These are phyloP conservation scores for Triticum urartu DNA, from an alignment of 176 grass and related monocot genomes.

Conservation along the genomic window DNA sequence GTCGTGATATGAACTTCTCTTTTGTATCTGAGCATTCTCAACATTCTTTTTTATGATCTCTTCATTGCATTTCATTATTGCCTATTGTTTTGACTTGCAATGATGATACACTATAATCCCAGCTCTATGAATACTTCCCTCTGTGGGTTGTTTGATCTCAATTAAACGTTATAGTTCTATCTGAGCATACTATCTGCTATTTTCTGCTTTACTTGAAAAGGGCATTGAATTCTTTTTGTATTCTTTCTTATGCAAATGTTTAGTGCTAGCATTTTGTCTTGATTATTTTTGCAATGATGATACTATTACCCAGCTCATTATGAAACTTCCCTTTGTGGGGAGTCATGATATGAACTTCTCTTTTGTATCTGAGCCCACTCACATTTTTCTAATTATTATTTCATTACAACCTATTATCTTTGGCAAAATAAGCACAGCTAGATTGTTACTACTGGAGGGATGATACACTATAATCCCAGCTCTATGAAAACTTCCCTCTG, in stretches of 20 bases:
- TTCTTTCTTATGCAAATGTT: neutral
- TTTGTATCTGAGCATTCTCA: conserved; percentile 55
- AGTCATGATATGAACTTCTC: conserved; percentile 46
- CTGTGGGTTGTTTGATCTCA: conserved; percentile 57
- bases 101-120: conserved; percentile 56
- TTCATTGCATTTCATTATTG: neutral
- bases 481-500: conserved; percentile 74
- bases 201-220: neutral
- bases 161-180: conserved; percentile 37
- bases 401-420: no score
- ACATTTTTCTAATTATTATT: neutral
- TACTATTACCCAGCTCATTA: conserved; percentile 85
- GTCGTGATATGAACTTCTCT: conserved; percentile 49
- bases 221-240: neutral
- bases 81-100: neutral
- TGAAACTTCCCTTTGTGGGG: conserved; percentile 72
- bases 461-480: conserved; percentile 61
- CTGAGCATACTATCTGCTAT: conserved; percentile 36
- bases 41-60: neutral
- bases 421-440: neutral
- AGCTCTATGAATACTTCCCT: conserved; percentile 80
- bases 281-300: conserved; percentile 21
- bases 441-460: neutral
- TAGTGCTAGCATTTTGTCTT: neutral
- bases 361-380: conserved; percentile 57